Evolutionary conservation across 169 alveolate genomes (phyloP).

Genomic region (Plasmodium fragile): DNA sequence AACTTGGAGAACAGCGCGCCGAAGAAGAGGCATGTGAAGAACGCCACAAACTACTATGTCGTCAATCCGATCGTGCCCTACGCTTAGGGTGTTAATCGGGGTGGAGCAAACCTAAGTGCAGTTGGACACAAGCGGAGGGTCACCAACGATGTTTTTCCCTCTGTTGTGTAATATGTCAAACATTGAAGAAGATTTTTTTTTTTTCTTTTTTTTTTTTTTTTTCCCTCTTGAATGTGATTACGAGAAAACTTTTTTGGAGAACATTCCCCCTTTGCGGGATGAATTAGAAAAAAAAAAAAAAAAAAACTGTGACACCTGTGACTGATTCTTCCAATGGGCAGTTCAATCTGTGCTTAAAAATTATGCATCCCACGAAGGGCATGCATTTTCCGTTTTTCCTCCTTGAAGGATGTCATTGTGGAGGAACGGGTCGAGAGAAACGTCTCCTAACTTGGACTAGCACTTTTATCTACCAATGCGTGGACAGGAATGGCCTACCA

Average conservation of each 20-base stretch:
- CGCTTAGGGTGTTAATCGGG: background rate
- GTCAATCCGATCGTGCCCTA: constrained; percentile 34
- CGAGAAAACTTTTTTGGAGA: background rate
- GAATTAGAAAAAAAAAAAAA: background rate
- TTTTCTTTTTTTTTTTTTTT: too few species aligned
- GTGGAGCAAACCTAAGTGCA: background rate
- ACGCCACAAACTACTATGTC: constrained; percentile 31
- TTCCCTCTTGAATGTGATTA: background rate
- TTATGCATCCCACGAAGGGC: background rate
- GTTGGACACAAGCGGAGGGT: background rate
- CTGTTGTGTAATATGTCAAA: background rate
- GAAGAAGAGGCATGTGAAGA: constrained; percentile 5
- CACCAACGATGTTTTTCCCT: background rate
- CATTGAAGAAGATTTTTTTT: background rate
- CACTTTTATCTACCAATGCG: background rate
- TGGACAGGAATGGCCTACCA: background rate
- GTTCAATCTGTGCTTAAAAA: background rate
- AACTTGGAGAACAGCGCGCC: constrained; percentile 13
- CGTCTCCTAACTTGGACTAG: background rate
- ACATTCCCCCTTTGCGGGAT: background rate
- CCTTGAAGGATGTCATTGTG: background rate
- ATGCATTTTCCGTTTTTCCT: background rate
- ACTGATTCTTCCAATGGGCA: background rate
- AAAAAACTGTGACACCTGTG: background rate
- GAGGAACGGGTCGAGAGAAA: background rate